Evolutionary conservation across 805 yeast species (phyloP).

Genomic region (Hanseniaspora opuntiae): DNA sequence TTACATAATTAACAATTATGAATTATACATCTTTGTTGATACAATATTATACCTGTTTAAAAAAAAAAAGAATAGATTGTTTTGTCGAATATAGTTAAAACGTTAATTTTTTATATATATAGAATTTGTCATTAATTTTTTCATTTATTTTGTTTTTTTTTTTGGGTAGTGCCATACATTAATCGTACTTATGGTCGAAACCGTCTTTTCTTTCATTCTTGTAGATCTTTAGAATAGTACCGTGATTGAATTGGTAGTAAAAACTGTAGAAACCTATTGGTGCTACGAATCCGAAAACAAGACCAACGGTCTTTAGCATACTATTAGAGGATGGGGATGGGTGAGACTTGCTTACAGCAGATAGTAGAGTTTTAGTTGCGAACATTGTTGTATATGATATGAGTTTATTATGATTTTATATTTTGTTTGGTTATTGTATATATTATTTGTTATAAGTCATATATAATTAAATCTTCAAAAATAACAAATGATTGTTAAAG

Average conservation of each 20-base stretch:
- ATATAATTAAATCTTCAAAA: too few species aligned
- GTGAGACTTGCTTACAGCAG: conserved; percentile 1
- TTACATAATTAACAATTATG: not conserved
- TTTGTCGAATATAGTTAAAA: not conserved
- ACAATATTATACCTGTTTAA: too few species aligned
- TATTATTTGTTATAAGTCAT: not conserved
- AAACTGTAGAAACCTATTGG: conserved; percentile 8
- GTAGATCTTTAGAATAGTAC: conserved; percentile 6
- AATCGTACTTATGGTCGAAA: conserved; percentile 8
- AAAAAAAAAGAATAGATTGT: too few species aligned
- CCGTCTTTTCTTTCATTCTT: conserved; percentile 10
- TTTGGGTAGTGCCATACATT: not conserved
- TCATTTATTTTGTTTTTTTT: not conserved
- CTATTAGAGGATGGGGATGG: not conserved
- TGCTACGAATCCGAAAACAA: conserved; percentile 3
- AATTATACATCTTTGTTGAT: too few species aligned
- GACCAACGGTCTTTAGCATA: conserved; percentile 5
- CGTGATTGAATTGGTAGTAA: conserved; percentile 9
- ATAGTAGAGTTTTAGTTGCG: conserved; percentile 1
- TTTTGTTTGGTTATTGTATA: not conserved
- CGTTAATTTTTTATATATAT: not conserved
- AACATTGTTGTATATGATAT: conserved; percentile 2
- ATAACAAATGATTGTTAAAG: too few species aligned
- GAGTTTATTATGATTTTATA: not conserved
- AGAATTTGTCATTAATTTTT: not conserved